A percentile compares a stretch with the other conserved stretches of the same genome.
phyloP scores from a whole-genome alignment of 306 rosid genomes.

The Cercis canadensis region DNA sequence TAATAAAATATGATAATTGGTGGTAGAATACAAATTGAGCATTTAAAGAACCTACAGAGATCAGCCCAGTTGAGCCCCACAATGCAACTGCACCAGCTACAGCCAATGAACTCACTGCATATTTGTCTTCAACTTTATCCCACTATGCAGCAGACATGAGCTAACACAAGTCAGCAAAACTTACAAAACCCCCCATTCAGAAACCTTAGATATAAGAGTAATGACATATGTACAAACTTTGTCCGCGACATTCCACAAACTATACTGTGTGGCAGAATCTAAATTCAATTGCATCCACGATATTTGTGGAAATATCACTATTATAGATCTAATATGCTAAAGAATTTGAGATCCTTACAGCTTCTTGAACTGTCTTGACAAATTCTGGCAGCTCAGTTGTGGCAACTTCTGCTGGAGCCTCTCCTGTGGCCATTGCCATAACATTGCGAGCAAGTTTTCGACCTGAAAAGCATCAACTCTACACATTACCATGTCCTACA shows the following conservation, averaged over 20 bases:
- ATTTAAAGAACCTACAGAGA: conserved; percentile 62
- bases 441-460: conserved; percentile 79
- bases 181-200: not conserved
- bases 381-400: conserved; percentile 71
- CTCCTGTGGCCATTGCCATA: conserved; percentile 90
- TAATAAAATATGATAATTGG: not conserved
- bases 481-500: not conserved
- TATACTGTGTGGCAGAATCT: no score
- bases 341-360: conserved; percentile 50
- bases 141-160: conserved; percentile 57
- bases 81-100: conserved; percentile 66
- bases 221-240: no score
- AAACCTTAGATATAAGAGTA: not conserved
- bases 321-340: not conserved
- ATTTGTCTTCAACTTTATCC: conserved; percentile 94
- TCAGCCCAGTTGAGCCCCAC: conserved; percentile 74
- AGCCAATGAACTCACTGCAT: conserved; percentile 77
- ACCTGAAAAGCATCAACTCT: conserved; percentile 50
- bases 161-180: conserved; percentile 21
- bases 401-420: conserved; percentile 77
- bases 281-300: no score
- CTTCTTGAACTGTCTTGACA: conserved; percentile 65
- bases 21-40: conserved; percentile 8
- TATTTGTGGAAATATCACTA: no score
- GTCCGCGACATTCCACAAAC: no score